Evolutionary conservation across 2,329 filamentous ascomycete species (phyloP), one percentile per base, ranked within the genome.

Genomic region (Calonectria pseudoturangicola): DNA sequence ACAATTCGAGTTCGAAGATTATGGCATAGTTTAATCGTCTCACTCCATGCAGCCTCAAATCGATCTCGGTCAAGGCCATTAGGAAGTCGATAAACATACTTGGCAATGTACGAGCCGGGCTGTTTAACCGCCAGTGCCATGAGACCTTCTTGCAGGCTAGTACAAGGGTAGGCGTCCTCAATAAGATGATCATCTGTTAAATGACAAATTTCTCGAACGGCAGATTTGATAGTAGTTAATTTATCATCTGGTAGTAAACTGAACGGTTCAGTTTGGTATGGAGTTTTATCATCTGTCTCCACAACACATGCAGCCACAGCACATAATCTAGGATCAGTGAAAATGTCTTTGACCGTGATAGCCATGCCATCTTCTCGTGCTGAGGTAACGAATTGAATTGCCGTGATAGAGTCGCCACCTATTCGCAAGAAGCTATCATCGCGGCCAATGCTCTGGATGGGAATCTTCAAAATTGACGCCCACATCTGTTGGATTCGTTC

Each of bases 141-240:
- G 2, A 86, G 76, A 1, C 83, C 82, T 68, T 82, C 81, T 50
- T 86, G 84, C 0, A 85, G 68, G 0, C 81, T 73, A 0, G 83
- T 82, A 69, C 82, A 84, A 3, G 84, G 84, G 39, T 82, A 85
- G 0, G 81, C 70, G 67, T 85, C 84, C 30, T 83, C 77, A 13
- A 82, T 72, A 8, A 43, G 21, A 13, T 25, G 25, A 4, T 64
- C 58, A 21, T 33, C 36, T 21, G 36, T n/a, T 3, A 68, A 30
- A 10, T 64, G 41, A 27, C 68, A 51, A 12, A 48, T 30, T n/a
- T 63, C 60, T 27, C 33, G 62, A 6, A 65, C 25, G 3, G 41
- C 16, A 2, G 30, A 51, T 16, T 51, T 65, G 1, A 25, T 13
- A 33, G 48, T 18, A 12, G 33, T 30, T 10, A 47, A 16, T 3